A percentile compares a stretch with the other conserved stretches of the same genome.
These are phyloP conservation scores for Fremontodendron californicum DNA, from an alignment of 345 rosid genomes.

Conservation along the genomic window DNA sequence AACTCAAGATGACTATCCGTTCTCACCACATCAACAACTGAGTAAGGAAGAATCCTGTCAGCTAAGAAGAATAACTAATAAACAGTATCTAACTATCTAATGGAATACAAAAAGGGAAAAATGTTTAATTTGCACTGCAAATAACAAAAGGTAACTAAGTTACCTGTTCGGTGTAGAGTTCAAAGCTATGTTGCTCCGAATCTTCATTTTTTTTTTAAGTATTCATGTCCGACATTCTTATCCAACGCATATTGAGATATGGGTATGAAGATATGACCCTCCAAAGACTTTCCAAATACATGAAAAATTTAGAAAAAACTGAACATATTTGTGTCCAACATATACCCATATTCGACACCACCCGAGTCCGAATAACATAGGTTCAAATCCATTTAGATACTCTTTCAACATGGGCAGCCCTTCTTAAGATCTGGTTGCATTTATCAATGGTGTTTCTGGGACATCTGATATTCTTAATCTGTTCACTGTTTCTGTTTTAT, in stretches of 20 bases:
- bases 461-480: slow-evolving; percentile 61
- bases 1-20: slow-evolving; percentile 90
- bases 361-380: no score
- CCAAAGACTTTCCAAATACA: no score
- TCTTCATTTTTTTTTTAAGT: no score
- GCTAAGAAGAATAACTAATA: slow-evolving; percentile 10
- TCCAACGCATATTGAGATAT: no score
- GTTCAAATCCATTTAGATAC: slow-evolving; percentile 93
- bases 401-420: slow-evolving; percentile 46
- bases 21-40: slow-evolving; percentile 93
- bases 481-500: slow-evolving; percentile 36
- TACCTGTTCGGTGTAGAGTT: slow-evolving; percentile 85
- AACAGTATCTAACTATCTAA: neutral
- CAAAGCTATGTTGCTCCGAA: no score
- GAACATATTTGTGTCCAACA: no score
- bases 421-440: slow-evolving; percentile 34
- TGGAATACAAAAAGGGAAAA: neutral
- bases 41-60: slow-evolving; percentile 21
- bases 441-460: slow-evolving; percentile 46
- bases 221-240: no score
- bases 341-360: no score
- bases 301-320: no score
- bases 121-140: no score
- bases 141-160: slow-evolving; percentile 8
- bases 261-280: no score